These are phyloP conservation scores for Nannochloropsis oceanica DNA, from an alignment of 108 stramenopile genomes.

Conservation along the genomic window DNA sequence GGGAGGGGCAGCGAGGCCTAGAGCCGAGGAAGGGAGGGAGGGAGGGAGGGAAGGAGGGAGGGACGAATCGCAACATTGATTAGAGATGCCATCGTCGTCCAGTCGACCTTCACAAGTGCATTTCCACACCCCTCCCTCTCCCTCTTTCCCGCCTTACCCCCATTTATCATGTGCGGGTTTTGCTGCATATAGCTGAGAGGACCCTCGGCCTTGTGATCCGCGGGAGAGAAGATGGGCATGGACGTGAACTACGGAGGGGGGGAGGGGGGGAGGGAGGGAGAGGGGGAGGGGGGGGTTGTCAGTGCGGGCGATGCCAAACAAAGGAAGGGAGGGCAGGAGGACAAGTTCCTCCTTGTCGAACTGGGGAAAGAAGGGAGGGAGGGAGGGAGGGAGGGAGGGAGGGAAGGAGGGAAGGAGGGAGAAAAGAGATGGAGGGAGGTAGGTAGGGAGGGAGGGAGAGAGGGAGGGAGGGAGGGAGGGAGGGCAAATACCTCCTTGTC, in stretches of 20 bases:
- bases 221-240: conserved; percentile 26
- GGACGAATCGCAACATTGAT: neutral
- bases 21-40: neutral
- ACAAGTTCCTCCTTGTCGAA: no score
- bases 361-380: neutral
- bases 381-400: neutral
- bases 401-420: neutral
- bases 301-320: no score
- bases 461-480: neutral
- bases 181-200: neutral
- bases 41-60: neutral
- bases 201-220: neutral
- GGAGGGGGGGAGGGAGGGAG: neutral
- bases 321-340: no score
- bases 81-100: neutral
- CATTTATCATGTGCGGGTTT: neutral
- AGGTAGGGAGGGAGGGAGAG: neutral
- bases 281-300: no score
- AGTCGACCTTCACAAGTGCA: neutral
- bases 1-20: neutral
- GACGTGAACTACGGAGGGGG: conserved; percentile 2
- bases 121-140: neutral
- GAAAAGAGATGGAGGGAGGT: neutral
- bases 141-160: neutral
- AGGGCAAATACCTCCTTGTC: conserved; percentile 1